A percentile compares a stretch with the other conserved stretches of the same genome.
phyloP scores from a whole-genome alignment of 2,329 filamentous ascomycete species.

The Botrytis porri region DNA sequence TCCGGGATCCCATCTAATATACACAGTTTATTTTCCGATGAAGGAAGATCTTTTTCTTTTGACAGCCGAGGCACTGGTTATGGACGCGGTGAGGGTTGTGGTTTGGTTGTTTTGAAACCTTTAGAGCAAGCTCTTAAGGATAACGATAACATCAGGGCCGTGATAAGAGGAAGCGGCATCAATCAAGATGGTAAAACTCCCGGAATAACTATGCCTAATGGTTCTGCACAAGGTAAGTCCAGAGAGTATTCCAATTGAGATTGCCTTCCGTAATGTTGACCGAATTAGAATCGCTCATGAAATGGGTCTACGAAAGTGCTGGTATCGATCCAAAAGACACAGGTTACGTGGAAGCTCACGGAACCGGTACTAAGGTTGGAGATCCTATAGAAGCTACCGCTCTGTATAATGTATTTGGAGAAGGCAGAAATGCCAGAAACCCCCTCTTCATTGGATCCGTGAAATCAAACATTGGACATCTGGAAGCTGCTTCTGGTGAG shows the following conservation, averaged over 20 bases:
- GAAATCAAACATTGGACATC: conserved; percentile 45
- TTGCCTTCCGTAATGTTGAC: conserved; percentile 16
- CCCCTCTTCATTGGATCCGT: conserved; percentile 24
- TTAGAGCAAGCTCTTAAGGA: conserved; percentile 55
- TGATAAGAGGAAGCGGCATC: conserved; percentile 40
- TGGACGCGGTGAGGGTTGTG: conserved; percentile 60
- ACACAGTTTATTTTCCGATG: conserved; percentile 39
- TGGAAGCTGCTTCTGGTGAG: conserved; percentile 39
- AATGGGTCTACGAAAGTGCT: conserved; percentile 25
- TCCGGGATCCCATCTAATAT: conserved; percentile 43
- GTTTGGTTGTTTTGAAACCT: conserved; percentile 56
- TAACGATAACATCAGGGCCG: conserved; percentile 54
- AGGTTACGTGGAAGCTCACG: conserved; percentile 26
- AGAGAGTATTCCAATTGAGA: background rate
- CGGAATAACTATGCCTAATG: conserved; percentile 54
- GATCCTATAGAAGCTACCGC: conserved; percentile 27
- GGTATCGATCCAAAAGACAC: conserved; percentile 21
- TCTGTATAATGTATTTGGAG: conserved; percentile 31
- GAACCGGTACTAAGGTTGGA: conserved; percentile 25
- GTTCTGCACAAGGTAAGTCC: conserved; percentile 40
- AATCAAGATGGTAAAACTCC: conserved; percentile 57
- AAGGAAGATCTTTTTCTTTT: conserved; percentile 46
- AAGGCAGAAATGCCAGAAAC: conserved; percentile 29
- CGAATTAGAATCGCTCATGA: conserved; percentile 31
- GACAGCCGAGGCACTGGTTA: conserved; percentile 61